Evolutionary conservation across 768 basidiomycete genomes (phyloP).

Genomic region (Suillus paluster): DNA sequence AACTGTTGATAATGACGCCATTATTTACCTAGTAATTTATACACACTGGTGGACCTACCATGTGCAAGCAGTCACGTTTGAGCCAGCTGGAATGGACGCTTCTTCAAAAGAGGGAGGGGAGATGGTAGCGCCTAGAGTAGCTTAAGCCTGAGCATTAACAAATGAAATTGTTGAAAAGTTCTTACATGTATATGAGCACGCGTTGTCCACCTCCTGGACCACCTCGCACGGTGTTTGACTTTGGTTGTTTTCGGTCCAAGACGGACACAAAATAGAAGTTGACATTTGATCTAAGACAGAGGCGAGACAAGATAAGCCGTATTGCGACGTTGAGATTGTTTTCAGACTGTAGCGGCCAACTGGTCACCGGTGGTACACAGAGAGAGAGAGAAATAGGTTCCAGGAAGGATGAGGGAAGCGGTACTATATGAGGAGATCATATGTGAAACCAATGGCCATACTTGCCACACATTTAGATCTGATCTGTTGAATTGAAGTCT

Average conservation of each 20-base stretch:
- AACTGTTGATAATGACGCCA: constrained; percentile 15
- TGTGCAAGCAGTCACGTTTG: constrained; percentile 23
- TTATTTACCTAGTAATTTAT: background rate
- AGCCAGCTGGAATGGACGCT: constrained; percentile 21
- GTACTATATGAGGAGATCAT: background rate
- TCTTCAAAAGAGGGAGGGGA: background rate
- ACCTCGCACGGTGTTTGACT: constrained; percentile 20
- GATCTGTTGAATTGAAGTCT: background rate
- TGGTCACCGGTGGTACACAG: background rate
- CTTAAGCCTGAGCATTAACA: no score
- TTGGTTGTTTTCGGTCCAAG: constrained; percentile 14
- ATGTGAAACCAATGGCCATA: background rate
- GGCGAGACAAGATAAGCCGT: background rate
- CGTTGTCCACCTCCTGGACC: constrained; percentile 24
- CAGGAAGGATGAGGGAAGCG: background rate
- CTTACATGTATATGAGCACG: constrained; percentile 24
- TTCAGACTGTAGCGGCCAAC: no score
- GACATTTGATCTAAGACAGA: background rate
- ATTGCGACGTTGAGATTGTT: background rate
- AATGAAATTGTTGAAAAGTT: background rate
- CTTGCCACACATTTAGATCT: background rate
- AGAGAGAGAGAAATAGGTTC: background rate
- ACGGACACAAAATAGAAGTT: constrained; percentile 10
- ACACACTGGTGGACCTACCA: constrained; percentile 19
- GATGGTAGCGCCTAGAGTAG: background rate